These are phyloP conservation scores for Botrytis sinoallii DNA, from an alignment of 2,329 filamentous ascomycete species.

Conservation along the genomic window DNA sequence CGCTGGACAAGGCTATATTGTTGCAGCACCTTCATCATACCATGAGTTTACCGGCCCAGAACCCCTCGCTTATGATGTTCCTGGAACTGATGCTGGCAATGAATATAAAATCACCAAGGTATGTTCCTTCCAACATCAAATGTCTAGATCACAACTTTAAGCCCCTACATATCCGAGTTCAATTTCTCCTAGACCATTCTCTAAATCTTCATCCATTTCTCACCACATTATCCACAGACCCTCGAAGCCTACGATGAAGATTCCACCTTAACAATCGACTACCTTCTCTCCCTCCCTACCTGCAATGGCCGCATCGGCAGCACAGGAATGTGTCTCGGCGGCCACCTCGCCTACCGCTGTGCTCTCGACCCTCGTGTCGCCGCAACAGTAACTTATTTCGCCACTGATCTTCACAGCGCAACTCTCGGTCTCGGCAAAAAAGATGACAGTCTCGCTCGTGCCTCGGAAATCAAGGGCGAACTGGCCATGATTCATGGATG, in stretches of 20 bases:
- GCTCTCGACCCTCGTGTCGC: slow-evolving; percentile 73
- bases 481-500: slow-evolving; percentile 89
- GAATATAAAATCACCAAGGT: slow-evolving; percentile 81
- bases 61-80: slow-evolving; percentile 78
- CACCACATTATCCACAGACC: slow-evolving; percentile 49
- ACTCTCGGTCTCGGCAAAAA: slow-evolving; percentile 68
- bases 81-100: slow-evolving; percentile 85
- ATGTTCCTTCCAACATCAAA: slow-evolving; percentile 18
- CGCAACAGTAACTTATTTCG: slow-evolving; percentile 84
- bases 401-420: slow-evolving; percentile 81
- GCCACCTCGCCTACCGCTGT: slow-evolving; percentile 73
- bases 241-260: slow-evolving; percentile 85
- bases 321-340: slow-evolving; percentile 90
- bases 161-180: not conserved
- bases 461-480: slow-evolving; percentile 71
- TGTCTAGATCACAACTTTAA: not conserved
- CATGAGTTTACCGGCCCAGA: slow-evolving; percentile 90
- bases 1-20: slow-evolving; percentile 88
- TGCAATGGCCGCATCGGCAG: slow-evolving; percentile 77
- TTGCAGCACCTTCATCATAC: slow-evolving; percentile 85
- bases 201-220: not conserved
- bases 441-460: slow-evolving; percentile 57
- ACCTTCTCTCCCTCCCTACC: slow-evolving; percentile 68
- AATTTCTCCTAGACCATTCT: not conserved
- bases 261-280: slow-evolving; percentile 63